phyloP scores from a whole-genome alignment of 2,329 filamentous ascomycete species.

The Phyllachora maydis region DNA sequence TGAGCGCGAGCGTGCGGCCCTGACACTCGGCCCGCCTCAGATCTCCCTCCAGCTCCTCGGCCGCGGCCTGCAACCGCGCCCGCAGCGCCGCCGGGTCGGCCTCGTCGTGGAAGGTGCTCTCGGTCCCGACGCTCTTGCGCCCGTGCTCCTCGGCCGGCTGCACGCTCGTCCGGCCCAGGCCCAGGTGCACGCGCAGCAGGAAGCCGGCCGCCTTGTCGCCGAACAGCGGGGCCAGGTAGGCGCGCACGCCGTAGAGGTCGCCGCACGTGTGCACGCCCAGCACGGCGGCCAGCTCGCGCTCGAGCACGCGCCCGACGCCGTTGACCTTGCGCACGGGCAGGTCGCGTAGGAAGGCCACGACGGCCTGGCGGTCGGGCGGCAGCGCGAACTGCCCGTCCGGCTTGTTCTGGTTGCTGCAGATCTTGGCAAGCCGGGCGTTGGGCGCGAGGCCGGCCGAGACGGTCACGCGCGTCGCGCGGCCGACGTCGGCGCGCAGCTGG shows the following conservation, averaged over 20 bases:
- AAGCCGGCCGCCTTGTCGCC: conserved; percentile 86
- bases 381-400: conserved; percentile 81
- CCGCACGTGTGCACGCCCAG: conserved; percentile 78
- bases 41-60: conserved; percentile 75
- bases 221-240: conserved; percentile 57
- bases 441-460: conserved; percentile 88
- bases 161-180: conserved; percentile 66
- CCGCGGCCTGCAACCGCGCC: conserved; percentile 59
- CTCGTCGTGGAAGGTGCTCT: conserved; percentile 76
- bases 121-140: conserved; percentile 83
- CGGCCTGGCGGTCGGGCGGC: conserved; percentile 46
- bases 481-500: conserved; percentile 58
- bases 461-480: conserved; percentile 60
- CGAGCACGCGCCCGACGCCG: conserved; percentile 82
- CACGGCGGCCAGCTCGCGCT: conserved; percentile 73
- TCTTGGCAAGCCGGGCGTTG: conserved; percentile 87
- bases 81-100: conserved; percentile 45
- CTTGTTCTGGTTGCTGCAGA: conserved; percentile 89
- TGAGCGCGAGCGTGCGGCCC: conserved; percentile 76
- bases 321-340: conserved; percentile 83
- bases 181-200: conserved; percentile 64
- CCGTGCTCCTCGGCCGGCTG: conserved; percentile 79
- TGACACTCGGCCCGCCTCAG: conserved; percentile 63
- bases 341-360: conserved; percentile 71
- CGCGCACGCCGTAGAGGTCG: conserved; percentile 62